Evolutionary conservation across 176 grass and related monocot species (phyloP).

Genomic region (Rhynchospora tenuis): DNA sequence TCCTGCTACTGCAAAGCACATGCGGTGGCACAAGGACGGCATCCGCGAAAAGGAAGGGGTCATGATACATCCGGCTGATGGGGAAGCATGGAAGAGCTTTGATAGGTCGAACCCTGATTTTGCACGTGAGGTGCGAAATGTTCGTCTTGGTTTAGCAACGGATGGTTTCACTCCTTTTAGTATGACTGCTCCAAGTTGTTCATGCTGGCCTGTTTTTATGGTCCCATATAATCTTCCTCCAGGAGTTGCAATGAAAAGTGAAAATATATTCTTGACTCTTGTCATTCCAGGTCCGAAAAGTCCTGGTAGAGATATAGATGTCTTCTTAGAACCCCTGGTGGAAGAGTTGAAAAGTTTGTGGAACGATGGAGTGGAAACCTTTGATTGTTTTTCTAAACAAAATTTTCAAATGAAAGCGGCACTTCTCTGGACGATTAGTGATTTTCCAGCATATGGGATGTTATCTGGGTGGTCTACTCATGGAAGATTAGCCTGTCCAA

Average conservation of each 20-base stretch:
- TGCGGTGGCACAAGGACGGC: not conserved
- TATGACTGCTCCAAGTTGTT: not conserved
- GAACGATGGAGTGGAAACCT: not conserved
- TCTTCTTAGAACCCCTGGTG: no score
- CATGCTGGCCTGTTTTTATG: conserved; percentile 17
- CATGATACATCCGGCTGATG: not conserved
- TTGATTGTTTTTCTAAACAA: not conserved
- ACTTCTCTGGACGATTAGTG: conserved; percentile 8
- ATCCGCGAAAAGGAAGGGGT: not conserved
- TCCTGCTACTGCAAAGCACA: not conserved
- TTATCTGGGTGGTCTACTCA: not conserved
- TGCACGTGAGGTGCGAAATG: not conserved
- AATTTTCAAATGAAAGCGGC: not conserved
- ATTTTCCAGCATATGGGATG: conserved; percentile 1
- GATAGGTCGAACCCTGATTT: not conserved
- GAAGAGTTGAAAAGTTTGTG: not conserved
- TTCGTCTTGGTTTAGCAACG: not conserved
- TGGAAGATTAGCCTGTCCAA: not conserved
- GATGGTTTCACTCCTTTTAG: conserved; percentile 4
- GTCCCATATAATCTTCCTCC: conserved; percentile 1
- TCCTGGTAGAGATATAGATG: no score
- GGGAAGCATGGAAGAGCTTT: not conserved
- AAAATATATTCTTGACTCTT: not conserved
- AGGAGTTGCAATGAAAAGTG: not conserved
- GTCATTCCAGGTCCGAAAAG: not conserved